Base-by-base conservation (phyloP, 345 rosid genomes). In the Fremontodendron californicum region DNA sequence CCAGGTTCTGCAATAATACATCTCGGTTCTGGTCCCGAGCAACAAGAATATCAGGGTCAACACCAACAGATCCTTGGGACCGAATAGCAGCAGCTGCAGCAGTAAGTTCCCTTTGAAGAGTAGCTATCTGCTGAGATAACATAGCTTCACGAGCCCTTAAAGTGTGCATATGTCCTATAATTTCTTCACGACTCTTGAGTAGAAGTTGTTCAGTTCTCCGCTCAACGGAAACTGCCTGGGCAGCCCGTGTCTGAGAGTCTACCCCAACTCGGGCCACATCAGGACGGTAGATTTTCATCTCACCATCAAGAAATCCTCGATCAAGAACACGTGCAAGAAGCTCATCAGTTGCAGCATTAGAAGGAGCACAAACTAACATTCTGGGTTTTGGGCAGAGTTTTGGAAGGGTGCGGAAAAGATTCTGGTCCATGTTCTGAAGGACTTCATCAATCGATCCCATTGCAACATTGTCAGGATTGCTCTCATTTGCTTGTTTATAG, bases 201-300 rank as follows among this genome's bases (percentile, higher is more conserved):
- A 96, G 79, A 71, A 96, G 95, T 77, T 88, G 97, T 25, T 96
- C 99, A 45, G 98, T 93, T 87, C 99, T 89, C 75, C 98, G 85
- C 89, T 96, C 99, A 86, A 96, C 99, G 73, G 98, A 93, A 76
- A 96, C 99, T 37, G 99, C 98, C 85, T 96, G 99, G 61, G 99
- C 97, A 69, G 99, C 99, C 78, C 95, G 91, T 61, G 99, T 90
- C 80, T 96, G 99, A 40, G 99, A 88, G 86, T 96, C 98, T 66
- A 96, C 98, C 78, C 99, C 99, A 81, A 96, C 99, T 76, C 99
- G 85, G 23, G 99, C 99, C 37, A 96, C 99, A 89, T 96, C 99
- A 62, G 99, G 99, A 48, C 93, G 85, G 82, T 96, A 96, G 67
- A 93, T 90, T 83, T 94, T 93, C 99, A 96, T 96, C 88, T 96